Conservation (phyloP, 1,284 basidiomycete species). For the Sanghuangporus sanghuang region DNA sequence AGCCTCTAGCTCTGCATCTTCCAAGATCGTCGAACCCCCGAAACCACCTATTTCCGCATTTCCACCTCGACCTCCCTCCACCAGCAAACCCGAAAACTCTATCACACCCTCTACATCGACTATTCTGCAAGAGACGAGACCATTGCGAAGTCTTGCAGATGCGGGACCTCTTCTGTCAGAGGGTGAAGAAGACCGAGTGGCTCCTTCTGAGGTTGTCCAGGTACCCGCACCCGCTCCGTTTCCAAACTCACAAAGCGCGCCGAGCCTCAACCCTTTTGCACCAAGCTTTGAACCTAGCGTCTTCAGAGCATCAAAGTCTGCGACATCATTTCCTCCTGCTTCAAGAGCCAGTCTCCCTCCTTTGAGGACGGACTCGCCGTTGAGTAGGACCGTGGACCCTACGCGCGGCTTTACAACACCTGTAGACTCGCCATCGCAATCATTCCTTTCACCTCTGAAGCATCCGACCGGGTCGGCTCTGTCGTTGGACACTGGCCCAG, state of each 20-base stretch:
- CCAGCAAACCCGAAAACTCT: neutral
- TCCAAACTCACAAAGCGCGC: slow-evolving; percentile 18
- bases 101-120: neutral
- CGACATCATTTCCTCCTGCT: neutral
- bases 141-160: slow-evolving; percentile 2
- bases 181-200: slow-evolving; percentile 11
- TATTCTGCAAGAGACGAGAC: neutral
- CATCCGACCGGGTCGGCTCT: neutral
- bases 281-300: slow-evolving; percentile 12
- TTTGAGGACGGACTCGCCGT: slow-evolving; percentile 12
- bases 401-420: slow-evolving; percentile 9
- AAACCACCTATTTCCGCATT: neutral
- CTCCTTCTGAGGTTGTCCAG: slow-evolving; percentile 9
- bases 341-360: slow-evolving; percentile 7
- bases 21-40: neutral
- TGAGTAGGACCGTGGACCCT: slow-evolving; percentile 10
- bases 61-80: neutral
- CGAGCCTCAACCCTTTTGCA: slow-evolving; percentile 24
- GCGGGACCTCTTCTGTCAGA: slow-evolving; percentile 3
- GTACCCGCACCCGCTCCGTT: slow-evolving; percentile 24
- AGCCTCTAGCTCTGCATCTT: neutral
- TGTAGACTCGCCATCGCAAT: neutral
- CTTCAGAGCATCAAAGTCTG: neutral
- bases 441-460: slow-evolving; percentile 9
- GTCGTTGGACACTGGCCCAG: slow-evolving; percentile 5